Base-by-base conservation (phyloP, 2,329 filamentous ascomycete genomes). In the Xylariaceae sp. region DNA sequence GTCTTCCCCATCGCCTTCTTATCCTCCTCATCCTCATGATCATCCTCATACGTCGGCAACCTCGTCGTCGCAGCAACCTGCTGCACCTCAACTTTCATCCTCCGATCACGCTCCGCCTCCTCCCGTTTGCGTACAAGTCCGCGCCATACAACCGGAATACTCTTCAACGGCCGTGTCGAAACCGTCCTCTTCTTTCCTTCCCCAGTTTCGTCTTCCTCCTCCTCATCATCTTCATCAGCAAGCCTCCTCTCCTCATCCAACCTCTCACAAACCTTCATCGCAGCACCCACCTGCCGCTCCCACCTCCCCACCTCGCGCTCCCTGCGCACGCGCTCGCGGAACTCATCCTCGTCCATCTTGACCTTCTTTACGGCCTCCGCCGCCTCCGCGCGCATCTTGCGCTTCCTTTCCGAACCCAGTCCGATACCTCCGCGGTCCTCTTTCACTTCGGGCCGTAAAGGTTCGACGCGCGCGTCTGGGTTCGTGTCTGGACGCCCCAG, bases 401-500 rank as follows among this genome's bases (percentile, higher is more conserved):
- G 81, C 78, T 96, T 96, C 76, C 87, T 87, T 73, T 94, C 91
- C 3, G 82, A 85, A 64, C 94, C 90, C 67, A 93, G 75, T 0
- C 94, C 93, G 65, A 97, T 91, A 1, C 93, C 94, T 13, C 85
- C 87, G 2, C 89, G 82, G 68, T 88, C 88, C 55, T 92, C 88
- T 72, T 94, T 95, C 70, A 95, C 75, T 59, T 81, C 80, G 53
- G 96, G 79, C 39, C 83, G 80, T 59, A 99, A 84, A 0, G 94
- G 94, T 72, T 95, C 90, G 35, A 61, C 10, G 42, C 58, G 57
- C 42, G 69, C 68, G 10, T 67, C 68, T n/a, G 71, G 62, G 30
- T 75, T 30, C 23, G 23, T 74, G 7, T 76, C 75, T n/a, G 79
- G 77, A 66, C 82, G 85, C 1, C 94, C 94, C 2, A 97, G 78